phyloP scores from a whole-genome alignment of 2,329 filamentous ascomycete genomes.

The Penicillium sp. region DNA sequence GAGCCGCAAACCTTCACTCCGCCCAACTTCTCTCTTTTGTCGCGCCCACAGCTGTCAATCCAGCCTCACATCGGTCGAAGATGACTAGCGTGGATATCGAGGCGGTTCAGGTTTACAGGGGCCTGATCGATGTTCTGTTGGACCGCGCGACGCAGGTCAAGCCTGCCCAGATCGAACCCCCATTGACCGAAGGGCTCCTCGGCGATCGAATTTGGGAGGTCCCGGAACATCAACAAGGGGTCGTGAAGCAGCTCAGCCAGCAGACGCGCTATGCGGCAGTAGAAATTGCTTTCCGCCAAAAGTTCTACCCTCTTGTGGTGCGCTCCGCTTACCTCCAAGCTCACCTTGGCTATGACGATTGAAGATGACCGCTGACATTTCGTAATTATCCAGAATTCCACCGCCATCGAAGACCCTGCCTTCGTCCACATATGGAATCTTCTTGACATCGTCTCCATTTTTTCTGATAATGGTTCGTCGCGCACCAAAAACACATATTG shows the following conservation, averaged over 20 bases:
- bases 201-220: slow-evolving; percentile 43
- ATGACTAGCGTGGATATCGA: slow-evolving; percentile 37
- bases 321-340: slow-evolving; percentile 34
- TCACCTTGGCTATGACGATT: neutral
- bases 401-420: slow-evolving; percentile 69
- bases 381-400: slow-evolving; percentile 58
- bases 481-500: neutral
- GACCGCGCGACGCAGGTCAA: slow-evolving; percentile 60
- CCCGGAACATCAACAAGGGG: slow-evolving; percentile 19
- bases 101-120: slow-evolving; percentile 46
- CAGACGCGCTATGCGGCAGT: slow-evolving; percentile 65
- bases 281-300: slow-evolving; percentile 77
- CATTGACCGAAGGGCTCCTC: slow-evolving; percentile 66
- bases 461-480: slow-evolving; percentile 75
- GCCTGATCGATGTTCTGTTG: slow-evolving; percentile 58
- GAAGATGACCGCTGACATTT: neutral
- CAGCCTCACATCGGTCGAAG: slow-evolving; percentile 9
- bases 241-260: slow-evolving; percentile 45
- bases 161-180: slow-evolving; percentile 66
- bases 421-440: slow-evolving; percentile 91
- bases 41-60: slow-evolving; percentile 7
- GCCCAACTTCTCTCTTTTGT: neutral
- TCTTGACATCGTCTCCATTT: slow-evolving; percentile 83
- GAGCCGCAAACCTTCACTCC: slow-evolving; percentile 28
- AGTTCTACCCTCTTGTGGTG: slow-evolving; percentile 78